phyloP scores from a whole-genome alignment of 495 filamentous ascomycete genomes.

The Amphirosellinia nigrospora region DNA sequence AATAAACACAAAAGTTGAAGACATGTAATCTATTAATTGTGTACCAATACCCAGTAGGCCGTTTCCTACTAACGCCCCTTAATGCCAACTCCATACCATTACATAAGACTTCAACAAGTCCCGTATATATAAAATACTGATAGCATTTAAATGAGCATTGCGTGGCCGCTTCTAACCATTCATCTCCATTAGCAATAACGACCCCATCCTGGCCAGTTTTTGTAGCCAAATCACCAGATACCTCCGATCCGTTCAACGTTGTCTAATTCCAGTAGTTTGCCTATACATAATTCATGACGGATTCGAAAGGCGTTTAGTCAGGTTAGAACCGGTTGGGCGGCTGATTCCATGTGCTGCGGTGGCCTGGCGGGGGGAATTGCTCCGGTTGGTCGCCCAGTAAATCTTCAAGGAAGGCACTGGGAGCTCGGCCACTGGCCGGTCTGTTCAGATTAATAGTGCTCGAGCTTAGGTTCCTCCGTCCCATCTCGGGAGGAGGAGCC shows the following conservation, averaged over 20 bases:
- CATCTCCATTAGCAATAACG: neutral
- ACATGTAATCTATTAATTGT: conserved; percentile 21
- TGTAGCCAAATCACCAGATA: neutral
- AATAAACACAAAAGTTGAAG: neutral
- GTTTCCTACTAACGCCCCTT: conserved; percentile 21
- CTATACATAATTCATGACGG: neutral
- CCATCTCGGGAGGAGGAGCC: conserved; percentile 38
- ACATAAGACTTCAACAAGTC: conserved; percentile 23
- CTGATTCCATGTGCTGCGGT: conserved; percentile 36
- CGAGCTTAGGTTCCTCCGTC: conserved; percentile 60
- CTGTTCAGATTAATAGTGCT: conserved; percentile 73
- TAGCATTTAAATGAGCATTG: neutral
- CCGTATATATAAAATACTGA: neutral
- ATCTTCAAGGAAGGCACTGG: conserved; percentile 93
- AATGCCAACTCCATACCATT: conserved; percentile 24
- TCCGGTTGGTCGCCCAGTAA: conserved; percentile 70
- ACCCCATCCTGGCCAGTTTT: neutral
- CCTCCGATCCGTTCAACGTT: neutral
- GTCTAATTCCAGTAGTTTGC: neutral
- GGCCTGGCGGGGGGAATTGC: conserved; percentile 43
- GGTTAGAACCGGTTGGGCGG: conserved; percentile 21
- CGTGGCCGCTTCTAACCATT: neutral
- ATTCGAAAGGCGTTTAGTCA: neutral
- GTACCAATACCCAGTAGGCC: conserved; percentile 11
- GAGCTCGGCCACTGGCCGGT: conserved; percentile 74